These are phyloP conservation scores for Phycomyces blakesleeanus DNA, from an alignment of 192 early-diverging fungal genomes.

Conservation along the genomic window DNA sequence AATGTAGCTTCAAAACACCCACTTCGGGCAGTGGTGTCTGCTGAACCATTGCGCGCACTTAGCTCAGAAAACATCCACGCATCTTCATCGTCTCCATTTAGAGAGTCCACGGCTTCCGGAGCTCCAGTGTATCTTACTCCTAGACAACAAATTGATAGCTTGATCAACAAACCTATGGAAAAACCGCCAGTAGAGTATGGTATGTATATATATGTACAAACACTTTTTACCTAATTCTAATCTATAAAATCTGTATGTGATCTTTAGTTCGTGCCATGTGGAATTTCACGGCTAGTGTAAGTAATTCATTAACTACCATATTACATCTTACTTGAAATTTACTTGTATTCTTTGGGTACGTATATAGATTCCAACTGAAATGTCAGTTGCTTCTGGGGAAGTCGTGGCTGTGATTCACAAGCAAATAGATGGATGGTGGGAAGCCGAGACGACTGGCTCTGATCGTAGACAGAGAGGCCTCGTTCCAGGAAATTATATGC, in stretches of 20 bases:
- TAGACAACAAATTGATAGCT: no score
- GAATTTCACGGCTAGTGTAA: constrained; percentile 13
- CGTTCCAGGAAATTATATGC: constrained; percentile 35
- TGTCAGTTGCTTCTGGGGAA: constrained; percentile 47
- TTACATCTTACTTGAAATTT: no score
- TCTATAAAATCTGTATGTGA: neutral
- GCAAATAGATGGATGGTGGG: constrained; percentile 59
- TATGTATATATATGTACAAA: neutral
- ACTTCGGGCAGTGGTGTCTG: no score
- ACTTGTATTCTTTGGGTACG: no score
- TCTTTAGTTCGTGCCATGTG: constrained; percentile 3
- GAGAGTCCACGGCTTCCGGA: no score
- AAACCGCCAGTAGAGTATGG: neutral
- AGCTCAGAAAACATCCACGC: no score
- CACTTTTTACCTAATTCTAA: no score
- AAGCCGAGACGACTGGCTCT: constrained; percentile 37
- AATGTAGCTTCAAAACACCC: no score
- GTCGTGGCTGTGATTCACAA: constrained; percentile 40
- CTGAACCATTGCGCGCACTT: no score
- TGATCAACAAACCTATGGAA: neutral
- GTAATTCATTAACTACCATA: neutral
- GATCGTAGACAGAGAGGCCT: constrained; percentile 21
- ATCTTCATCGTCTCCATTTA: no score
- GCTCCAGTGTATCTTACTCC: no score
- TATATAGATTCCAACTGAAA: constrained; percentile 46